These are phyloP conservation scores for Solanum pimpinellifolium DNA, from an alignment of 257 asterid species.

Conservation along the genomic window DNA sequence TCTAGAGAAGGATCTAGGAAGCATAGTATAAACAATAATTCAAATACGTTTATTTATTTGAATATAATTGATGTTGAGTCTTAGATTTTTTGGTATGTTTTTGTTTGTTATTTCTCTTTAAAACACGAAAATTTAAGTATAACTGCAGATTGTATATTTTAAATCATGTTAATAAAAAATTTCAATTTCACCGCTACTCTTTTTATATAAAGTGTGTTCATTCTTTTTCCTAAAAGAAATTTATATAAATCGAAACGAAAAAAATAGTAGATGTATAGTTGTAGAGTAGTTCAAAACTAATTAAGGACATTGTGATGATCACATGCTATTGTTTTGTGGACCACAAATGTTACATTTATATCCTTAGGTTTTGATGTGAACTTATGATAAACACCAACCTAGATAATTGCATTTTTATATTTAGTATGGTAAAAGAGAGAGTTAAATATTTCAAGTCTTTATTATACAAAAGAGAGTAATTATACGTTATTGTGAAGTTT, in stretches of 20 bases:
- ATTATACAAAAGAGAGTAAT: not conserved
- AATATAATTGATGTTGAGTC: not conserved
- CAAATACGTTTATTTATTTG: too few species aligned
- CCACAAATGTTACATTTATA: not conserved
- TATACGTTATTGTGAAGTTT: too few species aligned
- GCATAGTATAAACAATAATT: too few species aligned
- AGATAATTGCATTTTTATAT: not conserved
- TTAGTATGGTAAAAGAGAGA: not conserved
- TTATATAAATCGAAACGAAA: not conserved
- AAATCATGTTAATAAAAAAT: too few species aligned
- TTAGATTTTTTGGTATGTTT: not conserved
- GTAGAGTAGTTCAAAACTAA: not conserved
- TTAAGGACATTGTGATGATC: not conserved
- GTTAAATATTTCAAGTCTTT: not conserved
- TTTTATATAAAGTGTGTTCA: too few species aligned
- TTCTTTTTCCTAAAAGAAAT: not conserved
- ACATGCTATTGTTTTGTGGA: not conserved
- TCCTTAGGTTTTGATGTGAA: not conserved
- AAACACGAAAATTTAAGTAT: too few species aligned
- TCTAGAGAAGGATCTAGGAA: not conserved
- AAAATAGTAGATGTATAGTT: not conserved
- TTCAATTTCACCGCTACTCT: too few species aligned
- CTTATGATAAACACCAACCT: not conserved
- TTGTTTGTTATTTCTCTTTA: not conserved
- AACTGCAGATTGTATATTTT: not conserved